Base-by-base conservation (phyloP, 106 monocot species). In the Phalaenopsis aphrodite region DNA sequence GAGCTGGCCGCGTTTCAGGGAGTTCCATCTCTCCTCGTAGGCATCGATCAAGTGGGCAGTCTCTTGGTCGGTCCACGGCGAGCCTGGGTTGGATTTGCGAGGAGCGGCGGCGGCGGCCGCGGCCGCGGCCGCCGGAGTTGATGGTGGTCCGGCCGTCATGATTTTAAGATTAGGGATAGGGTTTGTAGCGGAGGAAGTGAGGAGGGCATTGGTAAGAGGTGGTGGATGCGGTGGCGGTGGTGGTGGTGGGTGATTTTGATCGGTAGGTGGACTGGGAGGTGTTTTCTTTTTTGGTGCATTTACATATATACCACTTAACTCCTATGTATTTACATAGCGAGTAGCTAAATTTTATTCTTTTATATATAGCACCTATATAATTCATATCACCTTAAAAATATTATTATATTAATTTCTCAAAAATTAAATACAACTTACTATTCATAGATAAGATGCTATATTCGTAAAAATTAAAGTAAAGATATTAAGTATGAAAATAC, bases 1-100 rank as follows among this genome's bases (percentile, higher is more conserved):
- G 82, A 92, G 89, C 74, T 85, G 89, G 3, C 92, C 87, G 52
- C 92, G 89, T 46, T 86, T 87, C 39, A 87, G 87, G 55, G 85
- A 49, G 75, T 84, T 84, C 87, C 92, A 92, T 56, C 79, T 83
- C 85, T 87, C 85, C 80, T 87, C 85, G 87, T 92, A 92, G 65
- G 92, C 87, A 19, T 92, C 86, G 84, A 92, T 87, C 5, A 92
- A 86, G 85, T 75, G 75, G 39, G 67, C 56, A 0, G 92, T 92
- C 82, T 92, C 92, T 73, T 80, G 18, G 78, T 89, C 85, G 55
- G 85, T 79, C 92, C 92, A 92, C 0, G 89, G 85, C 67, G 83
- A 81, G 24, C 84, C 89, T 8, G 89, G 83, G n/a, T 48, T 74
- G 24, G 78, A 65, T 77, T 82, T 89, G 77, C 78, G 57, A 56